Evolutionary conservation across 306 rosid species (phyloP).

Genomic region (Quillaja saponaria): DNA sequence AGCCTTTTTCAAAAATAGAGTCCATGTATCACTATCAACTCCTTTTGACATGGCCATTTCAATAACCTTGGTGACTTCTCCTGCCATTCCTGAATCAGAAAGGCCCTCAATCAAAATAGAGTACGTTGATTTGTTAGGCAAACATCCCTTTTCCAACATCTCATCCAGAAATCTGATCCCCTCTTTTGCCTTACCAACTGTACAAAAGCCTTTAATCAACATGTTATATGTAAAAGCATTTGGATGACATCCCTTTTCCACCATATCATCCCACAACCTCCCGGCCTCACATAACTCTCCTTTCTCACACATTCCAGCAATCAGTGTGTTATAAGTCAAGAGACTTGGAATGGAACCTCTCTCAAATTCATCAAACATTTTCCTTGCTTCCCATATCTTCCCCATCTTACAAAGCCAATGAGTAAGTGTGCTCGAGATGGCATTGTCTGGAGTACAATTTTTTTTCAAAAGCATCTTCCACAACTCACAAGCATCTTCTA

Average conservation of each 20-base stretch:
- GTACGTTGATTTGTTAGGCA: slow-evolving; percentile 58
- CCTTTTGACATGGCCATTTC: slow-evolving; percentile 50
- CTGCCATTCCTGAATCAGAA: slow-evolving; percentile 32
- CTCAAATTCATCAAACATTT: slow-evolving; percentile 60
- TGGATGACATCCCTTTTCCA: slow-evolving; percentile 56
- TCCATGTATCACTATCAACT: slow-evolving; percentile 47
- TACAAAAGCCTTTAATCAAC: slow-evolving; percentile 72
- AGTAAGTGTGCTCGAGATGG: slow-evolving; percentile 52
- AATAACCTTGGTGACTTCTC: slow-evolving; percentile 44
- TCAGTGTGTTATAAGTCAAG: slow-evolving; percentile 64
- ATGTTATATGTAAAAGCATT: slow-evolving; percentile 65
- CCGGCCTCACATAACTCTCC: slow-evolving; percentile 80
- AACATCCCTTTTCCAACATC: slow-evolving; percentile 59
- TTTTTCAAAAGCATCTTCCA: slow-evolving; percentile 67
- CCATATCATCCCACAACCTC: slow-evolving; percentile 86
- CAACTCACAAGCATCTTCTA: slow-evolving; percentile 55
- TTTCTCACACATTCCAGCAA: slow-evolving; percentile 71
- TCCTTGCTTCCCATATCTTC: slow-evolving; percentile 66
- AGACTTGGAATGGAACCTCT: slow-evolving; percentile 48
- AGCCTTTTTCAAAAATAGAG: slow-evolving; percentile 36
- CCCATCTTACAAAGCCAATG: slow-evolving; percentile 79
- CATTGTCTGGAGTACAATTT: slow-evolving; percentile 52
- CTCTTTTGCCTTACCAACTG: slow-evolving; percentile 57
- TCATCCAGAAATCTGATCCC: slow-evolving; percentile 66
- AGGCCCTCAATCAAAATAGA: slow-evolving; percentile 55